phyloP scores from a whole-genome alignment of 768 basidiomycete species.

The Collybia nuda region DNA sequence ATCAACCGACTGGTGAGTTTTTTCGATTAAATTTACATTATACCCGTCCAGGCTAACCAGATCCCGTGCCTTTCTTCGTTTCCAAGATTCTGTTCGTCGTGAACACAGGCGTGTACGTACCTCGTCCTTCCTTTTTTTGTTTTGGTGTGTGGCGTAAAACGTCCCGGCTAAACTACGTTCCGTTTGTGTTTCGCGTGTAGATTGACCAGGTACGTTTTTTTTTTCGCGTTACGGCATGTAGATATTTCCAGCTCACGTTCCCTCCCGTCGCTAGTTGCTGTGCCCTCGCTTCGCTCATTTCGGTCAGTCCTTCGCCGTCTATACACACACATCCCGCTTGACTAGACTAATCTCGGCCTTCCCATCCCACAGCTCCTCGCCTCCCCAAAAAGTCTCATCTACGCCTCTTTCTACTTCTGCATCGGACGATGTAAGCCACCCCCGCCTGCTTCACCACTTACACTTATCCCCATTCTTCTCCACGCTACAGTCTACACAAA shows the following conservation, averaged over 20 bases:
- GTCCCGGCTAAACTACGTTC: neutral
- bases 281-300: slow-evolving; percentile 8
- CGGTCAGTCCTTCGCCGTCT: slow-evolving; percentile 2
- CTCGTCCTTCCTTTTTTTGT: neutral
- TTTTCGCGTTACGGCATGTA: neutral
- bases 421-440: slow-evolving; percentile 27
- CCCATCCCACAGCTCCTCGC: slow-evolving; percentile 16
- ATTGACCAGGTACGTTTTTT: slow-evolving; percentile 5
- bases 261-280: neutral
- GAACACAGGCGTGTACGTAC: slow-evolving; percentile 17
- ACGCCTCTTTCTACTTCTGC: slow-evolving; percentile 31
- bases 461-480: neutral
- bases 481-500: slow-evolving; percentile 23
- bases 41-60: neutral
- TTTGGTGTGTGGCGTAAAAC: neutral
- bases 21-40: too few species aligned
- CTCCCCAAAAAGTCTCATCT: slow-evolving; percentile 26
- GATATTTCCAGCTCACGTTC: neutral
- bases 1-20: slow-evolving; percentile 29
- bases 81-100: slow-evolving; percentile 20
- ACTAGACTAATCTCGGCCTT: neutral
- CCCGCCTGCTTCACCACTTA: too few species aligned
- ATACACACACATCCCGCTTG: neutral
- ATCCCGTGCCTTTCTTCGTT: neutral
- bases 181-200: neutral